Percentiles rank a stretch among this genome's conserved stretches.
phyloP scores from a whole-genome alignment of 306 rosid species.

The Medicago truncatula region DNA sequence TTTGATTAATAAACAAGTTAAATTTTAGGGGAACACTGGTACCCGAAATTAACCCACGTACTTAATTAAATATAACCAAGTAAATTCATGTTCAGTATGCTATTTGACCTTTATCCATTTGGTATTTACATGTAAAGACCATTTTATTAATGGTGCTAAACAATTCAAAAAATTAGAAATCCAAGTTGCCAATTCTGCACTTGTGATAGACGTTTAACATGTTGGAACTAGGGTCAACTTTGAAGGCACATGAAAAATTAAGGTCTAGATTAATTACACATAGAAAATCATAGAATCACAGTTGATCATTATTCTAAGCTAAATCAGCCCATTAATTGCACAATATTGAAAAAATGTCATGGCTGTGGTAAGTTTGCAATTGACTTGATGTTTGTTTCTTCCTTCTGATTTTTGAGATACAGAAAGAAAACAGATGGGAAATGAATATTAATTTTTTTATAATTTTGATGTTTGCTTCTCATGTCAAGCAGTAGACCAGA shows the following conservation, averaged over 20 bases:
- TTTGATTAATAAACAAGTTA: neutral
- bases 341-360: slow-evolving; percentile 4
- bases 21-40: slow-evolving; percentile 1
- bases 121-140: slow-evolving; percentile 3
- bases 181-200: slow-evolving; percentile 1
- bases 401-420: slow-evolving; percentile 23
- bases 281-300: slow-evolving; percentile 8
- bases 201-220: slow-evolving; percentile 5
- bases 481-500: slow-evolving; percentile 94
- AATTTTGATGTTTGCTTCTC: slow-evolving; percentile 43
- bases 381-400: slow-evolving; percentile 14
- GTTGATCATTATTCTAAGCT: slow-evolving; percentile 1
- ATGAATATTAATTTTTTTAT: slow-evolving; percentile 12
- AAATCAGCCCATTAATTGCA: slow-evolving; percentile 19
- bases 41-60: neutral
- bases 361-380: slow-evolving; percentile 28
- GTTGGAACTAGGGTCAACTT: neutral
- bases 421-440: slow-evolving; percentile 13
- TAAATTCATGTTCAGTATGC: neutral
- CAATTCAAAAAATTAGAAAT: slow-evolving; percentile 5
- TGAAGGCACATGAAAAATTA: neutral
- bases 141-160: neutral
- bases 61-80: neutral
- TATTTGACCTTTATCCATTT: slow-evolving; percentile 12
- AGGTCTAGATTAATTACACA: slow-evolving; percentile 9